Conservation (phyloP, 2,329 filamentous ascomycete species). For the Aspergillus ruber region DNA sequence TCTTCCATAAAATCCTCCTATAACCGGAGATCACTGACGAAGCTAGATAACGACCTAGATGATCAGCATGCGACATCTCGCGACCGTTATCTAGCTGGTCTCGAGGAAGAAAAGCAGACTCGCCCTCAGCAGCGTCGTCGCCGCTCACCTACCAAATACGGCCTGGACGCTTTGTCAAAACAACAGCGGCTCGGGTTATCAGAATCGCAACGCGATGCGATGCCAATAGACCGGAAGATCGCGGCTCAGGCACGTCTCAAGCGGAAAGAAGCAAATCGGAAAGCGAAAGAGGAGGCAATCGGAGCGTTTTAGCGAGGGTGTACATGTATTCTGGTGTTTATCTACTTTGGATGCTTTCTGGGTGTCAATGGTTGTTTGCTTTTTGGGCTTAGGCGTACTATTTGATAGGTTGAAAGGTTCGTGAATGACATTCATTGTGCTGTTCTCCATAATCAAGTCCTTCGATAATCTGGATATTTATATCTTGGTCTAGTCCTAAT, state of each 20-base stretch:
- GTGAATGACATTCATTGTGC: too few species aligned
- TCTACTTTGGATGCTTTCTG: too few species aligned
- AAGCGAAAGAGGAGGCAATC: slow-evolving; percentile 16
- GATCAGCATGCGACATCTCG: slow-evolving; percentile 19
- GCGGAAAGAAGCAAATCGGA: slow-evolving; percentile 21
- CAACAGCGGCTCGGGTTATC: slow-evolving; percentile 13
- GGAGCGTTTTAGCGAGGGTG: too few species aligned
- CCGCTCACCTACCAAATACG: slow-evolving; percentile 22
- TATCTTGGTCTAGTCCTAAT: too few species aligned
- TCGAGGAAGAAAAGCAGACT: slow-evolving; percentile 16
- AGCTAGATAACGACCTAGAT: slow-evolving; percentile 15
- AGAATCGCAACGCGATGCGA: slow-evolving; percentile 16
- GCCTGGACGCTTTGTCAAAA: slow-evolving; percentile 20
- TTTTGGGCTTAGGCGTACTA: too few species aligned
- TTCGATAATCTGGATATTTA: too few species aligned
- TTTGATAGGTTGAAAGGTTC: too few species aligned
- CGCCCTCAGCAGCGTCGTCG: slow-evolving; percentile 6
- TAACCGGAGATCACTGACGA: slow-evolving; percentile 9
- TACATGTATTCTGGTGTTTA: too few species aligned
- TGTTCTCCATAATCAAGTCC: too few species aligned
- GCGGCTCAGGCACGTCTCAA: slow-evolving; percentile 31
- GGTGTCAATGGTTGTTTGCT: too few species aligned
- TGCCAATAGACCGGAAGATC: slow-evolving; percentile 27
- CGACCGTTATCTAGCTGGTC: slow-evolving; percentile 12
- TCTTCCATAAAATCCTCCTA: slow-evolving; percentile 16